Percentiles rank a stretch among this genome's conserved stretches.
These are phyloP conservation scores for Pneumocystis wakefieldiae DNA, from an alignment of 1,139 yeast genomes.

Conservation along the genomic window DNA sequence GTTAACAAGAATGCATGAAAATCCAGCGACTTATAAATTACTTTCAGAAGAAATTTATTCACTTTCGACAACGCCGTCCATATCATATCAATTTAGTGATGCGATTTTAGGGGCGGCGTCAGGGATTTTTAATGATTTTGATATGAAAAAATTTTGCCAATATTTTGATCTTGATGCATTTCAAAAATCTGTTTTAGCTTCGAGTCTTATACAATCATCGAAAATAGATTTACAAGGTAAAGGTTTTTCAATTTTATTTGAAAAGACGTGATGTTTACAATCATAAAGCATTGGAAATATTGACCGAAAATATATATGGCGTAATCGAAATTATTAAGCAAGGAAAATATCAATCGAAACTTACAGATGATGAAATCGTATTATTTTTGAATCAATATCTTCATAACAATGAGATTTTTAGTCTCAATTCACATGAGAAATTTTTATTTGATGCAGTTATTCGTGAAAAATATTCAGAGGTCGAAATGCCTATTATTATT, in stretches of 20 bases:
- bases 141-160: constrained; percentile 16
- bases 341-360: not conserved
- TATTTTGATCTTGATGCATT: constrained; percentile 15
- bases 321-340: not conserved
- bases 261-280: not conserved
- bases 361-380: constrained; percentile 1
- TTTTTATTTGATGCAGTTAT: not conserved
- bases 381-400: not conserved
- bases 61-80: constrained; percentile 19
- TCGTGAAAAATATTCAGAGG: not conserved
- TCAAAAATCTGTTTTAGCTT: constrained; percentile 14
- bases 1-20: constrained; percentile 18
- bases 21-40: constrained; percentile 14
- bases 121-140: constrained; percentile 21
- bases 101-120: constrained; percentile 16
- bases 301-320: not conserved
- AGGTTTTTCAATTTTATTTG: constrained; percentile 4
- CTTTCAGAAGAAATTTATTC: constrained; percentile 16
- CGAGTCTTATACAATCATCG: constrained; percentile 7
- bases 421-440: not conserved
- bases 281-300: not conserved
- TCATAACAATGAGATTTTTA: not conserved
- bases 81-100: constrained; percentile 19
- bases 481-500: not conserved
- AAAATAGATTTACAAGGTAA: constrained; percentile 9